Evolutionary conservation across 2,329 filamentous ascomycete genomes (phyloP), one percentile per base, ranked within the genome.

Genomic region (Arthroderma uncinatum): DNA sequence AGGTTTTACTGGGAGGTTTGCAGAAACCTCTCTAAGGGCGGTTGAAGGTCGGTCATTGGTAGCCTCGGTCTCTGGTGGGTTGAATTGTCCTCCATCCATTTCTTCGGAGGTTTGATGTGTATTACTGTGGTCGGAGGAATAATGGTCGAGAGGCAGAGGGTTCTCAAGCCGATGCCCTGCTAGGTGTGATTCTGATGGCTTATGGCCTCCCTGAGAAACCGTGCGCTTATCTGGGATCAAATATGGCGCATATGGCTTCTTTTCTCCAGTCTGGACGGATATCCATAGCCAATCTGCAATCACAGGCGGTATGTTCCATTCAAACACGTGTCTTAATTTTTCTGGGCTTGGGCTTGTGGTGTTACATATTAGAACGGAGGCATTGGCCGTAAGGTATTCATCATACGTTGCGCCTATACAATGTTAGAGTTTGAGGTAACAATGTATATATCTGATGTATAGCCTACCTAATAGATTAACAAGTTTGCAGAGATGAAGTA

Each of bases 271-370:
- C 55, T 78, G 76, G 54, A 96, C 83, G 62, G 87, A 93, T 54
- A 85, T 80, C 84, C 87, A 93, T 2, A 98, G 76, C 93, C 93
- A 98, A 21, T 85, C 81, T 16, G 82, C 81, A 6, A 80, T 80
- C 9, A 97, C 87, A n/a, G 92, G 82, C 1, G 90, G 88, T 9
- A 97, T 85, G 3, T 79, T 79, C 78, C 87, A 88, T 64, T 84
- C 79, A 7, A 82, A 69, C 0, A 90, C 90, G 66, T 89, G 84
- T 47, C 85, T 82, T 16, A 93, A 75, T 71, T 98, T 98, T 62
- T 93, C 86, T 58, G 68, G 80, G 47, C 67, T 68, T 25, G 70
- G 66, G 42, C 72, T 77, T 0, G 76, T 74, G 40, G 71, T 69
- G 57, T 83, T 82, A 67, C 85, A 89, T n/a, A 98, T 72, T 2